Evolutionary conservation across 768 basidiomycete species (phyloP).

Genomic region (Gelatoporia subvermispora): DNA sequence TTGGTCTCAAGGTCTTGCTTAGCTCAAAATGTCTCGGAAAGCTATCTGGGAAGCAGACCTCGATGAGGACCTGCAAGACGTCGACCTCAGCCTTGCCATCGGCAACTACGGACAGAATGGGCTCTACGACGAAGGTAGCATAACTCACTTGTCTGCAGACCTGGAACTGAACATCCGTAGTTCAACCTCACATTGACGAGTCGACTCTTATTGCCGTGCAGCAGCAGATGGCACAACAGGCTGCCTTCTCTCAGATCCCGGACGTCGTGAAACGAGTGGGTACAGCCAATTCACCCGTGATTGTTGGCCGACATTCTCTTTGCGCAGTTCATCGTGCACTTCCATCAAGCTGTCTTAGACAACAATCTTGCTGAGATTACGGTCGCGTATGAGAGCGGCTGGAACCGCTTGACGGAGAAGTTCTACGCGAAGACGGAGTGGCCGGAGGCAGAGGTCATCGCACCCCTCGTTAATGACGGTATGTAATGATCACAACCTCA

Average conservation of each 20-base stretch:
- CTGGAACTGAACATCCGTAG: slow-evolving; percentile 10
- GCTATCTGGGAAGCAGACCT: slow-evolving; percentile 77
- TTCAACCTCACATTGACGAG: slow-evolving; percentile 67
- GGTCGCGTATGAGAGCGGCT: slow-evolving; percentile 91
- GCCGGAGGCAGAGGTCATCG: slow-evolving; percentile 96
- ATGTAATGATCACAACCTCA: no score
- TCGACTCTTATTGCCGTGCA: slow-evolving; percentile 67
- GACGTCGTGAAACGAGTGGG: slow-evolving; percentile 85
- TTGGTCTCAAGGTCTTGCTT: no score
- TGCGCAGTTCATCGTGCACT: slow-evolving; percentile 85
- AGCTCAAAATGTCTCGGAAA: slow-evolving; percentile 31
- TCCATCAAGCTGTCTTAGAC: slow-evolving; percentile 87
- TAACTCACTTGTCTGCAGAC: slow-evolving; percentile 3
- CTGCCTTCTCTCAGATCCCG: slow-evolving; percentile 77
- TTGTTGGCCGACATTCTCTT: slow-evolving; percentile 7
- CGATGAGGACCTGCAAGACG: slow-evolving; percentile 69
- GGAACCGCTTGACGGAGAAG: slow-evolving; percentile 96
- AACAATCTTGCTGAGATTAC: slow-evolving; percentile 92
- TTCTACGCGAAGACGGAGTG: slow-evolving; percentile 93
- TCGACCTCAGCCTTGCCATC: slow-evolving; percentile 64
- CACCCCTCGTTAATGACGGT: slow-evolving; percentile 93
- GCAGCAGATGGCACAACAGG: slow-evolving; percentile 80
- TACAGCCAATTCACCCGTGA: slow-evolving; percentile 9
- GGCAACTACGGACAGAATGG: slow-evolving; percentile 67
- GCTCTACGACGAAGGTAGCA: slow-evolving; percentile 60